Base-by-base conservation (phyloP, 2,329 filamentous ascomycete species). In the Ceratocystis variospora region DNA sequence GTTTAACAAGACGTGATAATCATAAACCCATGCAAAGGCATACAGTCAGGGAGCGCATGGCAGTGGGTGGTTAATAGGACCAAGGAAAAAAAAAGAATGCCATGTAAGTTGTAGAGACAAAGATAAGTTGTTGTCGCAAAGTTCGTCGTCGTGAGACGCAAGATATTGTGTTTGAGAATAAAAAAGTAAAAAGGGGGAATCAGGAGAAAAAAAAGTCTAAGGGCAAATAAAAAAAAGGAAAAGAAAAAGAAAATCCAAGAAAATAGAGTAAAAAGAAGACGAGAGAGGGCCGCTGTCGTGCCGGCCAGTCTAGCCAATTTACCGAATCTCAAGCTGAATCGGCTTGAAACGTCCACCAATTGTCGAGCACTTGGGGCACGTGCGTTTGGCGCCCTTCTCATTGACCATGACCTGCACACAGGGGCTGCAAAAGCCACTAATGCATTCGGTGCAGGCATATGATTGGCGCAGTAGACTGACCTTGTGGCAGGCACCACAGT, bases 371-470 rank as follows among this genome's bases (percentile, higher is more conserved):
- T 86, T 82, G 67, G 89, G 89, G 77, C 89, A 94, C 73, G 88
- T 89, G 72, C 87, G 83, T 69, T 87, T 78, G 12, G 88, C 87
- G 63, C 87, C 85, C 73, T 90, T 87, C 73, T 90, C 88, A 71
- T 83, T 83, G 76, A 90, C 86, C 66, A 93, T 79, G 44, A 89
- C 84, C 72, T 91, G 87, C 67, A 96, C 90, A 72, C 93, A 97
- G 68, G 90, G 85, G 69, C 87, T 85, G 75, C 94, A 97, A 62
- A 97, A 82, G 17, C 92, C 93, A 74, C 90, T 96, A 69, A 97
- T 96, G 75, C 94, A 97, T 75, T 96, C 92, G 0, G 92, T 96
- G 75, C 93, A 97, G 25, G 93, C 93, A 73, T 91, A 96, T 44
- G 90, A 94, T 72, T 93, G 88, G 72, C 86, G 87, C 31, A 97